Conservation (phyloP, 2,329 filamentous ascomycete genomes). For the Drechslera avenae region DNA sequence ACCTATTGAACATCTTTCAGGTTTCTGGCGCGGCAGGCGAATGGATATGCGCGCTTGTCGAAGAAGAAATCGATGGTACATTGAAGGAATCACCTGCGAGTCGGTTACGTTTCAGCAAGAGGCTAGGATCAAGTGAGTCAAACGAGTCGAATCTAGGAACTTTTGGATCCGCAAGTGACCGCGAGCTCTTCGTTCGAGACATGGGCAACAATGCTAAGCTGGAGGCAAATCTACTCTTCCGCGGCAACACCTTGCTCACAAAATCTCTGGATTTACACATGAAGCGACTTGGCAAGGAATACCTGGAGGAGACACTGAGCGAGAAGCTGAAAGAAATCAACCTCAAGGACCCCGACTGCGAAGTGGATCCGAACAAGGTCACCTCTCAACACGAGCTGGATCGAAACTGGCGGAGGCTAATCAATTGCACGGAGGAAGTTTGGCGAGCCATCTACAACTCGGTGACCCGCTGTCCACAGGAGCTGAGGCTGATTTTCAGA, state of each 20-base stretch:
- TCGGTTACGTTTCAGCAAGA: constrained; percentile 70
- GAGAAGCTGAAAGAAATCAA: constrained; percentile 89
- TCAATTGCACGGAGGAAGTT: constrained; percentile 76
- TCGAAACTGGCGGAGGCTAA: constrained; percentile 80
- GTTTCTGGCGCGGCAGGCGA: constrained; percentile 82
- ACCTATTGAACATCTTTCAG: constrained; percentile 92
- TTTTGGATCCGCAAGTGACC: constrained; percentile 59
- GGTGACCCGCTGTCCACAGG: constrained; percentile 75
- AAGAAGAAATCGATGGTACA: constrained; percentile 95
- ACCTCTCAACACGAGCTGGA: constrained; percentile 70
- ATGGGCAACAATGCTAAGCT: constrained; percentile 79
- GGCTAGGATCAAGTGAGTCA: constrained; percentile 72
- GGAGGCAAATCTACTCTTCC: constrained; percentile 92
- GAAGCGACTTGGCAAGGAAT: constrained; percentile 91
- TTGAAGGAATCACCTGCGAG: constrained; percentile 78
- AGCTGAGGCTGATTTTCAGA: constrained; percentile 83
- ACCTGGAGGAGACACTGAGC: constrained; percentile 83
- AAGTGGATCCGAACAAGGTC: constrained; percentile 88
- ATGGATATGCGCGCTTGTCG: constrained; percentile 91
- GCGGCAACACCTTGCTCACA: constrained; percentile 91
- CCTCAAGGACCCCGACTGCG: constrained; percentile 86
- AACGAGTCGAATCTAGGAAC: constrained; percentile 54
- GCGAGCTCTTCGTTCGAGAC: constrained; percentile 74
- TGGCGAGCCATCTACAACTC: constrained; percentile 84
- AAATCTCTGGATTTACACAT: constrained; percentile 95